phyloP scores from a whole-genome alignment of 441 rosid genomes.

The Pelargonium citronellum region DNA sequence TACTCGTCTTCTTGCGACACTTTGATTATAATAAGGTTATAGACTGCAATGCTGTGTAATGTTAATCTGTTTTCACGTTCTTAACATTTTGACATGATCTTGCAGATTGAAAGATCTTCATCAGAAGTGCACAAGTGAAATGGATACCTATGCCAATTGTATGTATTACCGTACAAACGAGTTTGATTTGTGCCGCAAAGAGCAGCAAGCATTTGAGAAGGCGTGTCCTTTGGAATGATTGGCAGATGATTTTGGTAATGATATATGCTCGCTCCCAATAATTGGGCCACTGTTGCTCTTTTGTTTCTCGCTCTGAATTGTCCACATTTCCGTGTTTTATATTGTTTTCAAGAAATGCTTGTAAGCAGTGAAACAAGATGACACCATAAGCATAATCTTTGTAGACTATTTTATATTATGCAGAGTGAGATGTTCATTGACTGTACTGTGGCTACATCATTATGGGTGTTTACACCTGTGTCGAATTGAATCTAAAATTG shows the following conservation, averaged over 20 bases:
- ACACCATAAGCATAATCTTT: no score
- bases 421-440: no score
- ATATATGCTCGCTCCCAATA: conserved; percentile 28
- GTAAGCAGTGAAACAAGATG: no score
- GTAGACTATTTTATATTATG: no score
- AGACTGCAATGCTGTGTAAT: no score
- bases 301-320: conserved; percentile 17
- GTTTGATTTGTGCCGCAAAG: conserved; percentile 91
- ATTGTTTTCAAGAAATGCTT: no score
- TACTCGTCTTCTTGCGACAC: no score
- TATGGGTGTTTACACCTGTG: no score
- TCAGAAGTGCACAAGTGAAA: conserved; percentile 75
- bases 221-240: conserved; percentile 74
- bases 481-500: no score
- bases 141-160: conserved; percentile 89
- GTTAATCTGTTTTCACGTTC: background rate
- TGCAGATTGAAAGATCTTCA: conserved; percentile 90
- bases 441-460: no score
- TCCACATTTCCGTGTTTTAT: background rate
- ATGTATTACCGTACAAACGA: conserved; percentile 93
- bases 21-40: no score
- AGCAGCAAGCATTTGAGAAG: conserved; percentile 92
- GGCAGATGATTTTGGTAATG: conserved; percentile 7
- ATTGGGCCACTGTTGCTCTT: conserved; percentile 28
- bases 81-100: conserved; percentile 4